Evolutionary conservation across 2,329 filamentous ascomycete species (phyloP).

Genomic region (Trichoderma sp.): DNA sequence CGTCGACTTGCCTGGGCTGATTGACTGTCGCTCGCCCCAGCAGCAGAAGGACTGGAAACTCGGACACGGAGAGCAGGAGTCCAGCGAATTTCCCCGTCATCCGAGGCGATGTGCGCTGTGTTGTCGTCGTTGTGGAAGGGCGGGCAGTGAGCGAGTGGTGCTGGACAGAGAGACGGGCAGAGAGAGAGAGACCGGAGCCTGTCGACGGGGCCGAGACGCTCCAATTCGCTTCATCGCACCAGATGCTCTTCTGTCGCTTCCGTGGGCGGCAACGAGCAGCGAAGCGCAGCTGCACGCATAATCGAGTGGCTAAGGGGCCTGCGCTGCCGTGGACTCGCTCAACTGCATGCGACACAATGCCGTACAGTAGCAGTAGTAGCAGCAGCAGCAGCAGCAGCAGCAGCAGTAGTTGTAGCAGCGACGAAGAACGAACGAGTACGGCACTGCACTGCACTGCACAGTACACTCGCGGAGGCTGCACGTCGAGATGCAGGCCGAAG

Average conservation of each 20-base stretch:
- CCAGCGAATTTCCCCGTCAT: constrained; percentile 17
- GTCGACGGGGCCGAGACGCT: not conserved
- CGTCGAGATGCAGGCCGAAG: constrained; percentile 3
- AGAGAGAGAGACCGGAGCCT: not conserved
- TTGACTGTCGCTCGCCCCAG: constrained; percentile 15
- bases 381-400: not conserved
- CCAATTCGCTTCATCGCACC: not conserved
- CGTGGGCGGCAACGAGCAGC: not conserved
- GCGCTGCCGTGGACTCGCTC: not conserved
- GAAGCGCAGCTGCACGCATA: constrained; percentile 12
- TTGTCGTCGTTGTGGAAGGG: not conserved
- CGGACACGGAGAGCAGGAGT: constrained; percentile 2
- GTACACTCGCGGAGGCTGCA: no score
- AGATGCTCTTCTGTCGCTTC: constrained; percentile 8
- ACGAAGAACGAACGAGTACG: no score
- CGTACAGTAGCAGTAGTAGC: not conserved
- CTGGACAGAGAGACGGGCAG: not conserved
- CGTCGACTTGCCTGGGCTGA: constrained; percentile 15
- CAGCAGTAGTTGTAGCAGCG: no score
- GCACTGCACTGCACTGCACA: no score
- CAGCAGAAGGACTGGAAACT: not conserved
- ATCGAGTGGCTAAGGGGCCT: not conserved
- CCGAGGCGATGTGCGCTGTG: constrained; percentile 1
- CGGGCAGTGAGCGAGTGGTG: not conserved
- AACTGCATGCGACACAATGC: not conserved